phyloP scores from a whole-genome alignment of 352 stramenopile genomes.

The Pythium insidiosum region DNA sequence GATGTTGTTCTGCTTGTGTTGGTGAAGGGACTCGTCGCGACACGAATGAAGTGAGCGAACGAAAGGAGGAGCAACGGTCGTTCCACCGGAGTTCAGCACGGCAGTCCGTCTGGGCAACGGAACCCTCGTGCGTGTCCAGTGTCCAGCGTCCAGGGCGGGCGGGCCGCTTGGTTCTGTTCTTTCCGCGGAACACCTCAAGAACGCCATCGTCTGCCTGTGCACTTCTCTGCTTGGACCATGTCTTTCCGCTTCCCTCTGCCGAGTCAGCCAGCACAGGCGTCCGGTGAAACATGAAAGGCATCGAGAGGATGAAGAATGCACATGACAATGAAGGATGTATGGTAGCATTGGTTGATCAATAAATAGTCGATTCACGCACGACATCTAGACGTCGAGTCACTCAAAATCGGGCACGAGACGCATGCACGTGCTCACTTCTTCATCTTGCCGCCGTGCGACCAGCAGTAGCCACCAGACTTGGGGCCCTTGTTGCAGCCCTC shows the following conservation, averaged over 20 bases:
- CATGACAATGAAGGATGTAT: not conserved
- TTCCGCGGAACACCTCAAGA: too few relatives aligned
- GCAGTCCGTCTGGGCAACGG: not conserved
- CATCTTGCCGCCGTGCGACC: slow-evolving; percentile 76
- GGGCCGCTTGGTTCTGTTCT: too few relatives aligned
- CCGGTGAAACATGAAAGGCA: not conserved
- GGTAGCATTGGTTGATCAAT: not conserved
- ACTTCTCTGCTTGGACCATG: too few relatives aligned
- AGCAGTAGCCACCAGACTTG: slow-evolving; percentile 80
- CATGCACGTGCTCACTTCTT: slow-evolving; percentile 43
- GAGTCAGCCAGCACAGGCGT: not conserved
- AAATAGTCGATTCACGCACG: too few relatives aligned
- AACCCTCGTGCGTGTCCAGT: too few relatives aligned
- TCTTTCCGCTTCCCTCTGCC: too few relatives aligned
- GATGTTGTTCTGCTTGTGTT: too few relatives aligned
- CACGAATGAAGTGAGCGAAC: not conserved
- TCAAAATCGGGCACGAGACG: slow-evolving; percentile 26
- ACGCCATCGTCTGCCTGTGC: too few relatives aligned
- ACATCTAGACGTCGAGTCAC: slow-evolving; percentile 5
- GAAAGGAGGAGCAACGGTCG: not conserved
- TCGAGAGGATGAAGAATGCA: not conserved
- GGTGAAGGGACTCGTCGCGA: too few relatives aligned
- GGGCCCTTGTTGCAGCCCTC: slow-evolving; percentile 75
- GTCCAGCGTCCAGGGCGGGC: too few relatives aligned
- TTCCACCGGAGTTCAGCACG: not conserved